These are phyloP conservation scores for Blastobotrys petasosporus DNA, from an alignment of 1,139 yeast genomes.

Conservation along the genomic window DNA sequence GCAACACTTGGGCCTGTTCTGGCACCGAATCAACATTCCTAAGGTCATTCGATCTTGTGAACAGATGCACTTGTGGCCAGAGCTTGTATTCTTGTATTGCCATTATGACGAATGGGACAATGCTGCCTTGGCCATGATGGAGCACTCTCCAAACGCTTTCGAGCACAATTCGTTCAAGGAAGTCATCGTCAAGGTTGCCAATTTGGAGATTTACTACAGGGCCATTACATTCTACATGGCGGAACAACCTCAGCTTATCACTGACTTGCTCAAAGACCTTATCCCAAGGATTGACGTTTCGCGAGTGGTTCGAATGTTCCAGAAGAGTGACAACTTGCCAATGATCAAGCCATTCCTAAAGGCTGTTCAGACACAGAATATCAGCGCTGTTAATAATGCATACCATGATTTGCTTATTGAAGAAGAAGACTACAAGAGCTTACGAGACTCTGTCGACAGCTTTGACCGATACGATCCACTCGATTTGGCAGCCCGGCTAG, in stretches of 20 bases:
- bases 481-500: conserved; percentile 88
- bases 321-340: conserved; percentile 92
- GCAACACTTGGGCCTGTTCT: conserved; percentile 95
- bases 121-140: conserved; percentile 97
- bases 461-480: conserved; percentile 89
- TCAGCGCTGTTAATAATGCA: conserved; percentile 87
- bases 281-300: conserved; percentile 92
- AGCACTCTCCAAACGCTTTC: conserved; percentile 85
- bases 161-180: conserved; percentile 94
- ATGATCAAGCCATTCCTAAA: conserved; percentile 91
- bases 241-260: conserved; percentile 86
- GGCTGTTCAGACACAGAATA: conserved; percentile 84
- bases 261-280: conserved; percentile 77
- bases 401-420: conserved; percentile 93
- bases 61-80: conserved; percentile 93
- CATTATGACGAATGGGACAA: conserved; percentile 99
- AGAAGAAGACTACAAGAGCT: conserved; percentile 90
- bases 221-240: conserved; percentile 91
- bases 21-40: conserved; percentile 98
- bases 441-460: conserved; percentile 79
- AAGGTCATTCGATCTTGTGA: conserved; percentile 94
- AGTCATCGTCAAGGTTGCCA: conserved; percentile 88
- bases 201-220: conserved; percentile 93
- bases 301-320: conserved; percentile 91
- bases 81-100: conserved; percentile 89